Conservation (phyloP, 2,329 filamentous ascomycete species). For the Teratosphaeria zuluensis region DNA sequence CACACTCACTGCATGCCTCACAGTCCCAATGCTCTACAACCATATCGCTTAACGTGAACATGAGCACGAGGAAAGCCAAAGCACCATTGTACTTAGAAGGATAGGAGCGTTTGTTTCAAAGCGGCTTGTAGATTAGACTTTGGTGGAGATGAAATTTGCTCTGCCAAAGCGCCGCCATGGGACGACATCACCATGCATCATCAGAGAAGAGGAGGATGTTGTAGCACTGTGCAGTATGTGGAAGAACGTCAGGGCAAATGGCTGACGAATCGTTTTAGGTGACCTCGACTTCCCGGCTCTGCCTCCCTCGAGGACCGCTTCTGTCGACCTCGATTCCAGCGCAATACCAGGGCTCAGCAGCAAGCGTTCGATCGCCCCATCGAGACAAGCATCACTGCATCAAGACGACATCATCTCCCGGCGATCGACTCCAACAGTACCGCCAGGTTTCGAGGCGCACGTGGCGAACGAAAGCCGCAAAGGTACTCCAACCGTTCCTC, state of each 20-base stretch:
- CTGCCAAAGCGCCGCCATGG: neutral
- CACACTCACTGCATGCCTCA: neutral
- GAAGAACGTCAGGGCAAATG: neutral
- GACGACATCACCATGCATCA: neutral
- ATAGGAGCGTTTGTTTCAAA: neutral
- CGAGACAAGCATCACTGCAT: slow-evolving; percentile 18
- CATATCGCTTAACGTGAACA: neutral
- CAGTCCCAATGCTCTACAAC: neutral
- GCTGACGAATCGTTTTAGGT: slow-evolving; percentile 9
- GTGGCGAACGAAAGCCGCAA: slow-evolving; percentile 28
- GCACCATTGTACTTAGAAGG: neutral
- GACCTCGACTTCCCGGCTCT: slow-evolving; percentile 19
- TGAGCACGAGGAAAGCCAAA: neutral
- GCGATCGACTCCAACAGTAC: slow-evolving; percentile 25
- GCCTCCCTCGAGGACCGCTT: neutral
- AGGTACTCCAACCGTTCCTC: slow-evolving; percentile 37
- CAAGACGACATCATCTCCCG: slow-evolving; percentile 17
- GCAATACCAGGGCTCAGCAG: slow-evolving; percentile 4
- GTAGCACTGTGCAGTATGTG: neutral
- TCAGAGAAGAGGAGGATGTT: neutral
- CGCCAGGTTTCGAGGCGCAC: slow-evolving; percentile 26
- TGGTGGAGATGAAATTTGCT: neutral
- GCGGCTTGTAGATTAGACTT: neutral
- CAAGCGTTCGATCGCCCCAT: slow-evolving; percentile 6
- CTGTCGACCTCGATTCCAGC: neutral